Conservation (phyloP, 1,284 basidiomycete species). For the Earliella scabrosa region DNA sequence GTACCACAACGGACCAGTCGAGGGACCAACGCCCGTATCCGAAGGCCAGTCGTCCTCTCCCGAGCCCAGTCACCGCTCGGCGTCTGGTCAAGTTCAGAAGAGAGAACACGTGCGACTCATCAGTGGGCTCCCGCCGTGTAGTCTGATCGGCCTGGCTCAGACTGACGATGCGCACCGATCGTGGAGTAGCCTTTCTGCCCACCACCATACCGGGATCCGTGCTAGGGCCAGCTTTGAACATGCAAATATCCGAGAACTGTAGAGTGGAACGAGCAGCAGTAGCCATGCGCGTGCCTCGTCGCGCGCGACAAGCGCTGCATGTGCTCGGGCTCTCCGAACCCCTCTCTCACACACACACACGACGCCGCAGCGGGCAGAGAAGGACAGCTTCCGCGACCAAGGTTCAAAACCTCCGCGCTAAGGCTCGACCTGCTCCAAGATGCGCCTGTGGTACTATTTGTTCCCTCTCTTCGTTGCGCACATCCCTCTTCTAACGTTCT, state of each 20-base stretch:
- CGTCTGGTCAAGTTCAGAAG: slow-evolving; percentile 52
- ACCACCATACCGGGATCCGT: too few species aligned
- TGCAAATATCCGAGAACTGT: too few species aligned
- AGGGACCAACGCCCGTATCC: slow-evolving; percentile 28
- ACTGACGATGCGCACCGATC: too few species aligned
- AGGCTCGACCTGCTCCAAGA: slow-evolving; percentile 66
- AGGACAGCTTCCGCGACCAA: slow-evolving; percentile 52
- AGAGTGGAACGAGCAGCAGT: too few species aligned
- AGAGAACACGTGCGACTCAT: too few species aligned
- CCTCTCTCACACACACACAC: slow-evolving; percentile 50
- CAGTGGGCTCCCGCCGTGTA: too few species aligned
- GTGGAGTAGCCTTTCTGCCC: too few species aligned
- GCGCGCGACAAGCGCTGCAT: slow-evolving; percentile 57
- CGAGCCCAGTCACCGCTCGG: slow-evolving; percentile 33
- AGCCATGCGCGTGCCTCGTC: slow-evolving; percentile 58
- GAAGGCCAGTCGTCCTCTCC: slow-evolving; percentile 30
- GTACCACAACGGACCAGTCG: slow-evolving; percentile 26
- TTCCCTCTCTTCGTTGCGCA: slow-evolving; percentile 71
- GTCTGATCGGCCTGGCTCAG: too few species aligned
- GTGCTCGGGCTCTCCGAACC: too few species aligned
- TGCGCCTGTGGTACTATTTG: slow-evolving; percentile 65
- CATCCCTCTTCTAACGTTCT: slow-evolving; percentile 74
- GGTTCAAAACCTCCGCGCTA: slow-evolving; percentile 65
- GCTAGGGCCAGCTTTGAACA: too few species aligned
- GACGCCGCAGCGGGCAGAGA: slow-evolving; percentile 40